Evolutionary conservation across 2,329 filamentous ascomycete genomes (phyloP), one percentile per base, ranked within the genome.

Genomic region (Pseudogymnoascus sp.): DNA sequence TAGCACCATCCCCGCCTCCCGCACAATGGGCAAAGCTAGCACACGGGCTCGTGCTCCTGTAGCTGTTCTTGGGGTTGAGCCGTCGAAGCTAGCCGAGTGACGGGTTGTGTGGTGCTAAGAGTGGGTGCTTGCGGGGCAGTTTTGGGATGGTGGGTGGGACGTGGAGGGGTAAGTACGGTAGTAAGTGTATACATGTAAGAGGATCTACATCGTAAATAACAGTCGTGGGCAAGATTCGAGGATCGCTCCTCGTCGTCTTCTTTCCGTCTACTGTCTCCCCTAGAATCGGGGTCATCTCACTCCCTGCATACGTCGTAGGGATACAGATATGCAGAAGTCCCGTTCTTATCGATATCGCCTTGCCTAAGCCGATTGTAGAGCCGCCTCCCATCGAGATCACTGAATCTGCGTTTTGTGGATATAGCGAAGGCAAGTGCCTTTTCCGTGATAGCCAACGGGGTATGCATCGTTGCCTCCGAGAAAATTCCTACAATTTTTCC

Each of bases 131-230:
- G 28, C 28, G 8, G 28, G 28, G 8, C 8, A 7, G 28, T 31
- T 31, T 31, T 31, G 28, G 28, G 28, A 31, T 31, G 28, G 28
- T 31, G 28, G 28, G 28, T 31, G 28, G 28, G 8, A 31, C 28
- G 28, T 31, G 28, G 28, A 31, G 28, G 28, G 28, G n/a, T n/a
- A n/a, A n/a, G n/a, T n/a, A n/a, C n/a, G n/a, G n/a, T n/a, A n/a
- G n/a, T n/a, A n/a, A n/a, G n/a, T n/a, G n/a, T n/a, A n/a, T n/a
- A n/a, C n/a, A n/a, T n/a, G n/a, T n/a, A n/a, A n/a, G n/a, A n/a
- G n/a, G n/a, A n/a, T 86, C 79, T 16, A 86, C 83, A 74, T 88
- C 85, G 70, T 88, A 88, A 38, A 89, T 83, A 3, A 88, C 85
- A 0, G 80, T 82, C 0, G 77, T 78, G 0, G 85, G 85, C 22